Evolutionary conservation across 2,329 filamentous ascomycete species (phyloP), one percentile per base, ranked within the genome.

Genomic region (Septoria linicola): DNA sequence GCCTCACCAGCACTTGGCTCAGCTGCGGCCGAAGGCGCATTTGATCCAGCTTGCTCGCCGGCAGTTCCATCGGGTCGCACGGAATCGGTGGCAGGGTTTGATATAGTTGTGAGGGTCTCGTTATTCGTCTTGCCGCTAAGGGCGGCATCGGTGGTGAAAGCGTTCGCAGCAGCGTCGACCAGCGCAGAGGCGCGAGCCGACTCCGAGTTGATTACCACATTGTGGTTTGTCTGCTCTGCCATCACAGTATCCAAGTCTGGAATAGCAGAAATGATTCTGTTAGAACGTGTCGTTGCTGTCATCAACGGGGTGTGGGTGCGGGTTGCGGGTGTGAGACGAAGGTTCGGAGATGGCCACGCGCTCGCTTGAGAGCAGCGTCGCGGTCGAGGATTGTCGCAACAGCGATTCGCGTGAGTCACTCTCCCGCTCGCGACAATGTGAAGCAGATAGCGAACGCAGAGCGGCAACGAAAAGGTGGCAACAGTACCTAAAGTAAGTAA

Each of bases 181-280:
- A 80, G 78, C 65, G 65, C 60, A 69, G 72, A 70, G 70, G 76
- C 79, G 77, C 80, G 80, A 74, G 80, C 76, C 81, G 81, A 84
- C 82, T 78, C 76, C 76, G 80, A 76, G 79, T 82, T 77, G 76
- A 82, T 82, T 83, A 84, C 81, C 82, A 83, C 82, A 85, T 85
- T 78, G 74, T 82, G 81, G 79, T 74, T 76, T 69, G 73, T 80
- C 80, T 81, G 79, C 80, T 84, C 81, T 83, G 82, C 82, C 82
- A 85, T 85, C 83, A 84, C 82, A 84, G 80, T 63, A 42, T 65
- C 51, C 52, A 45, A 45, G 49, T 53, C 65, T 67, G 56, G 53
- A 13, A 42, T 25, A 35, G 46, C 46, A 40, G 23, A 42, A 52
- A 35, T 41, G 34, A n/a, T 30, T n/a, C 44, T 31, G 57, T 61